Conservation (phyloP, 495 filamentous ascomycete species). For the Podospora pseudoanserina region DNA sequence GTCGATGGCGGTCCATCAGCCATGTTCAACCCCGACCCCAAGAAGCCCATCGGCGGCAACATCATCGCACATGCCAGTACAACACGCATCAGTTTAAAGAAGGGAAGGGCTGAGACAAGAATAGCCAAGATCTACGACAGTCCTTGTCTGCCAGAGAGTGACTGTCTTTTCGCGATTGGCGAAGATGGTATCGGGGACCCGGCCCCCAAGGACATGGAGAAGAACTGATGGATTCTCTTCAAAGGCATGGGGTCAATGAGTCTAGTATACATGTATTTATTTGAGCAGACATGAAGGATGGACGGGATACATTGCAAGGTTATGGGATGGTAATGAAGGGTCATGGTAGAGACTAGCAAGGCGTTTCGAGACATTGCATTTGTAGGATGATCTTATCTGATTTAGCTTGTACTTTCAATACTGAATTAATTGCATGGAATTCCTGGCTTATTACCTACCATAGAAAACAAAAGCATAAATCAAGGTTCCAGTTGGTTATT, state of each 20-base stretch:
- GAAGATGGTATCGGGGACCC: conserved; percentile 97
- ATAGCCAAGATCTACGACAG: conserved; percentile 99
- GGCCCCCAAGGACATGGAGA: conserved; percentile 91
- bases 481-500: not conserved
- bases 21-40: conserved; percentile 99
- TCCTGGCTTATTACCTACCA: not conserved
- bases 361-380: not conserved
- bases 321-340: not conserved
- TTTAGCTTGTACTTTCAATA: not conserved
- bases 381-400: not conserved
- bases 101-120: conserved; percentile 90
- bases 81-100: conserved; percentile 84
- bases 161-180: conserved; percentile 94
- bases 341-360: not conserved
- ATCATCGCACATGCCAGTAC: conserved; percentile 98
- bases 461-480: not conserved
- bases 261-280: conserved; percentile 4
- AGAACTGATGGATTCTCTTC: conserved; percentile 34
- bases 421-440: not conserved
- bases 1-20: conserved; percentile 92
- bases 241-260: not conserved
- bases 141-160: conserved; percentile 91
- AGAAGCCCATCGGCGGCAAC: conserved; percentile 98
- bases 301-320: conserved; percentile 11
- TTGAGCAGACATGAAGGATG: conserved; percentile 5